Evolutionary conservation across 805 yeast genomes (phyloP).

Genomic region (Candida glaebosa): DNA sequence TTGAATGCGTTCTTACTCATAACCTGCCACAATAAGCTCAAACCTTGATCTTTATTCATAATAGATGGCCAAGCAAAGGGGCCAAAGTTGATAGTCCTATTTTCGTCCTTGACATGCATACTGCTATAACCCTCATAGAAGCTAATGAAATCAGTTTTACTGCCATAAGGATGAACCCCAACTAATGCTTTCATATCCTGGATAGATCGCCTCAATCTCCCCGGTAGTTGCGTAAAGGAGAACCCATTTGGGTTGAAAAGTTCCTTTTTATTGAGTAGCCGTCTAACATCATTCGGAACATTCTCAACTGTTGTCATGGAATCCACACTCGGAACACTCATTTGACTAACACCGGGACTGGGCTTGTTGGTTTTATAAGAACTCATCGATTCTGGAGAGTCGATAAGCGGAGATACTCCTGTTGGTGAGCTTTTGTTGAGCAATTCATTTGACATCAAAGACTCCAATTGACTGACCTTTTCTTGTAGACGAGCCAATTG

Average conservation of each 20-base stretch:
- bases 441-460: background rate
- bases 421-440: background rate
- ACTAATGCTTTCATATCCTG: background rate
- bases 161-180: conserved; percentile 12
- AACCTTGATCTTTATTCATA: conserved; percentile 3
- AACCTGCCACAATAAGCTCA: conserved; percentile 29
- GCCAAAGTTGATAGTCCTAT: conserved; percentile 1
- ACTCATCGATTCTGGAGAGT: conserved; percentile 1
- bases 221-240: background rate
- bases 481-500: background rate
- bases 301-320: background rate
- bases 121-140: conserved; percentile 10
- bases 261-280: background rate
- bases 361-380: conserved; percentile 1
- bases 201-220: background rate
- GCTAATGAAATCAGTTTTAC: conserved; percentile 10
- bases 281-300: background rate
- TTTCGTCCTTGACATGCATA: conserved; percentile 10
- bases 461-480: background rate
- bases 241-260: background rate
- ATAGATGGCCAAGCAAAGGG: conserved; percentile 7
- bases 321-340: background rate
- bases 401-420: background rate
- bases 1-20: conserved; percentile 8
- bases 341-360: background rate